phyloP scores from a whole-genome alignment of 192 early-diverging fungal genomes.

The Coemansia sp. region DNA sequence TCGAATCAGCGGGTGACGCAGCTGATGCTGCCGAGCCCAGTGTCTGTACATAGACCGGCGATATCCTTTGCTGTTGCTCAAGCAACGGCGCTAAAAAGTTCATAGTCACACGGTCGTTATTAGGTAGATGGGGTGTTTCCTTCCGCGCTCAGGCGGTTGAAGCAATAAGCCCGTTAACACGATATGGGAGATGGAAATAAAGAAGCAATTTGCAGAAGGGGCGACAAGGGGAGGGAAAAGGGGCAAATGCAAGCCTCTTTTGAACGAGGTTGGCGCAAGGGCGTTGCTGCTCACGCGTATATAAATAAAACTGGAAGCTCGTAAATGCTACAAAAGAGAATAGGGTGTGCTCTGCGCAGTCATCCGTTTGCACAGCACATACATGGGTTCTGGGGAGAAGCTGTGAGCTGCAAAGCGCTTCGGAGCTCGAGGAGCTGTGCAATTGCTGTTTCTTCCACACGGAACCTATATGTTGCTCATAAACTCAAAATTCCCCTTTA shows the following conservation, averaged over 20 bases:
- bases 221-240: background rate
- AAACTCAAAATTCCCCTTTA: constrained; percentile 7
- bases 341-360: background rate
- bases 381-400: no score
- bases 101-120: constrained; percentile 16
- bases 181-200: constrained; percentile 1
- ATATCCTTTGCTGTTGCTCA: constrained; percentile 18
- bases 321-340: background rate
- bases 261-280: background rate
- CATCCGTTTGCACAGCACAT: no score
- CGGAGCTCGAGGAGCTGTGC: background rate
- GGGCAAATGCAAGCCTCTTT: constrained; percentile 1
- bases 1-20: background rate
- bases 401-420: no score
- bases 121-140: background rate
- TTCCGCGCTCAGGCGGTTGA: background rate
- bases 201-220: background rate
- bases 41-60: constrained; percentile 4
- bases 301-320: no score
- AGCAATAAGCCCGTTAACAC: background rate
- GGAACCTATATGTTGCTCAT: background rate
- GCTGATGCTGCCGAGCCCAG: background rate
- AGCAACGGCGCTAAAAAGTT: constrained; percentile 31
- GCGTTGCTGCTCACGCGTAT: background rate
- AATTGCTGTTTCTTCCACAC: background rate